Evolutionary conservation across 805 yeast genomes (phyloP), one percentile per base, ranked within the genome.

Genomic region (Cyberlindnera misumaiensis): DNA sequence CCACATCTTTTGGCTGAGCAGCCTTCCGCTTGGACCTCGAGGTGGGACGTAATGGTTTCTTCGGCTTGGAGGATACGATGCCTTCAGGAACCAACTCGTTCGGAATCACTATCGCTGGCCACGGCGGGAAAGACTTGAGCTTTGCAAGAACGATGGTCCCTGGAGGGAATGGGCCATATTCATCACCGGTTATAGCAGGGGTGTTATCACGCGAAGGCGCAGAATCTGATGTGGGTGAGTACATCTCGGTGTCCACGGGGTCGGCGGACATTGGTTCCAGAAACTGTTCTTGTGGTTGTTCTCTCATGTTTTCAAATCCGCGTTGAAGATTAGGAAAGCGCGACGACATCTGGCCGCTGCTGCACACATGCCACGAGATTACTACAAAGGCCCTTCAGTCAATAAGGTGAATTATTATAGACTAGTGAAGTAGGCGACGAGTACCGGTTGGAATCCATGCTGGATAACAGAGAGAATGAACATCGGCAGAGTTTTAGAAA

Each of bases 21-120:
- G 33, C 33, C 3, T 22, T 30, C 13, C 48, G 37, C 27, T 45
- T 43, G 12, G 33, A 28, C 18, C 47, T 41, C 9, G 38, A 29
- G 5, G 42, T 5, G 1, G 36, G 14, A 50, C 51, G 30, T 12
- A 20, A 15, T 12, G 53, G 38, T 11, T 61, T 46, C 47, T 73
- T 73, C 12, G 86, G 84, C 41, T 67, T 72, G 43, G 67, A 70
- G 13, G 60, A 56, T 18, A 61, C 46, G 22, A 84, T 73, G 47
- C 68, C 63, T 15, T 64, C 73, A 1, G 95, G 93, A 5, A 85
- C 65, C 7, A 74, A 58, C 13, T 70, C 67, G 42, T 65, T 72
- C 2, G 79, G 80, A 4, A 85, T 70, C 4, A 84, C 77, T 77
- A 85, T 79, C 3, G 89, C 88, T 0, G 96, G 96, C 96, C 96